Percentiles rank a stretch among this genome's conserved stretches.
Conservation (phyloP, 176 grass and related monocot species). For the Phoenix dactylifera region DNA sequence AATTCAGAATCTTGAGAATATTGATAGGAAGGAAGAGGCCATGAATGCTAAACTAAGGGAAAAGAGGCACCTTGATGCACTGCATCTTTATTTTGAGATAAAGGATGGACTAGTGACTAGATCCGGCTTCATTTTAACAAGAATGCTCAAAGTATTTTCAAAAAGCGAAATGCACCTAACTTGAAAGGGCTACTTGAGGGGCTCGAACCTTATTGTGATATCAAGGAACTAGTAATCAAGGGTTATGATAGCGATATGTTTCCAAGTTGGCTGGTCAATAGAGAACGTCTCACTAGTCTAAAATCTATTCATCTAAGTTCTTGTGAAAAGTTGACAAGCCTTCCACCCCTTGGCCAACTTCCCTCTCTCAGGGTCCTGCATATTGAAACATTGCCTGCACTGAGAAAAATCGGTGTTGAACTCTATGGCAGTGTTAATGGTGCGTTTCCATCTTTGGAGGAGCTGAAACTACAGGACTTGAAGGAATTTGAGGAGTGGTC, state of each 20-base stretch:
- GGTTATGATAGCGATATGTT: conserved; percentile 8
- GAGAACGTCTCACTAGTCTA: conserved; percentile 12
- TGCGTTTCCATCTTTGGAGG: conserved; percentile 31
- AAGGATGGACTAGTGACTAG: too few relatives aligned
- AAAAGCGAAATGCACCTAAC: too few relatives aligned
- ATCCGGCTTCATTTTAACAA: too few relatives aligned
- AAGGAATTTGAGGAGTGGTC: conserved; percentile 21
- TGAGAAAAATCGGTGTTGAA: conserved; percentile 17
- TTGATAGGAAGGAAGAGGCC: too few relatives aligned
- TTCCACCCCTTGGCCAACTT: conserved; percentile 34
- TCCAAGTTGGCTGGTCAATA: conserved; percentile 25
- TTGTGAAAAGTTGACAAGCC: conserved; percentile 9
- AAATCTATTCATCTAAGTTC: conserved; percentile 1
- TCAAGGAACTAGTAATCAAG: conserved; percentile 21
- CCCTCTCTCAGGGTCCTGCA: conserved; percentile 22
- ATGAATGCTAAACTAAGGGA: too few relatives aligned
- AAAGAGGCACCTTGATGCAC: too few relatives aligned
- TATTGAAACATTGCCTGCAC: conserved; percentile 1
- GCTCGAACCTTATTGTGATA: not conserved
- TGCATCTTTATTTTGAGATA: too few relatives aligned
- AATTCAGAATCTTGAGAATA: conserved; percentile 18
- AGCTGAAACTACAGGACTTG: conserved; percentile 21
- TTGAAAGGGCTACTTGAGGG: too few relatives aligned
- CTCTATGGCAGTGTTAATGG: conserved; percentile 24
- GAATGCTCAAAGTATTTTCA: too few relatives aligned